phyloP scores from a whole-genome alignment of 345 rosid genomes.

The Zanthoxylum bungeanum region DNA sequence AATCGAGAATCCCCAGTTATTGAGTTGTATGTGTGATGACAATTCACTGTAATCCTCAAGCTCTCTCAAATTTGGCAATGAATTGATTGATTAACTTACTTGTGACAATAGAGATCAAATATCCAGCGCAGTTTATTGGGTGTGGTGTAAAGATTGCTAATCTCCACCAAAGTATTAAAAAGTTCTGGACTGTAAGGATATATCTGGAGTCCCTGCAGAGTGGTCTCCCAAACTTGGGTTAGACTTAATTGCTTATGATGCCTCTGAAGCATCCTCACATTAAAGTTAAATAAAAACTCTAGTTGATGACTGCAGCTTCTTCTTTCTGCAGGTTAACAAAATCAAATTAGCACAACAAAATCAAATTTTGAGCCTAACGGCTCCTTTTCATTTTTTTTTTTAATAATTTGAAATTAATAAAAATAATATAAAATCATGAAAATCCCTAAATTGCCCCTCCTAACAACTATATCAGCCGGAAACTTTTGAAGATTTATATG shows the following conservation, averaged over 20 bases:
- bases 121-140: conserved; percentile 71
- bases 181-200: conserved; percentile 80
- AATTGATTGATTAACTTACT: conserved; percentile 35
- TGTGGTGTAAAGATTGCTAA: conserved; percentile 66
- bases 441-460: too few relatives aligned
- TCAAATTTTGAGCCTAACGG: too few relatives aligned
- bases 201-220: conserved; percentile 63
- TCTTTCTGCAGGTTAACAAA: conserved; percentile 55
- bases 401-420: too few relatives aligned
- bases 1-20: neutral
- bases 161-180: conserved; percentile 55
- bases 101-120: conserved; percentile 65
- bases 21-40: neutral
- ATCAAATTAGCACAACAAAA: neutral
- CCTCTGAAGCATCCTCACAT: conserved; percentile 66
- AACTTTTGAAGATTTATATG: too few relatives aligned
- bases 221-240: conserved; percentile 67
- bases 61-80: neutral
- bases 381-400: too few relatives aligned
- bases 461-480: too few relatives aligned
- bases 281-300: conserved; percentile 53
- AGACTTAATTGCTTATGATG: conserved; percentile 56
- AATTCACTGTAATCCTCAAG: neutral
- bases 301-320: conserved; percentile 67
- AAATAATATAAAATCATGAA: too few relatives aligned